A percentile compares a stretch with the other conserved stretches of the same genome.
Evolutionary conservation across 1,284 basidiomycete genomes (phyloP).

Genomic region (Neotropicomus parvogracilis): DNA sequence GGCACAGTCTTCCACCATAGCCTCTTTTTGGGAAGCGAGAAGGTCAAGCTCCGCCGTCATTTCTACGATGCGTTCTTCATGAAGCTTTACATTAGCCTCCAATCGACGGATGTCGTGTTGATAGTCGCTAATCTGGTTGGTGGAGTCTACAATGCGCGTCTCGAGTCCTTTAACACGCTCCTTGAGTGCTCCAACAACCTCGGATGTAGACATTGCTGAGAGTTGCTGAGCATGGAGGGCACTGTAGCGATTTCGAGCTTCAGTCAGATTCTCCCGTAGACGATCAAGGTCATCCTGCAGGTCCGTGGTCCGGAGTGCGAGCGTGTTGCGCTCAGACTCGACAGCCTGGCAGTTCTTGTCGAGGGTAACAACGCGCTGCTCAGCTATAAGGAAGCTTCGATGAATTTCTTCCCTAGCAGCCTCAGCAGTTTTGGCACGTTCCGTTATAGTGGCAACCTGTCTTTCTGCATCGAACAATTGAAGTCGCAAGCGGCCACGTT

Average conservation of each 20-base stretch:
- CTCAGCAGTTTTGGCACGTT: conserved; percentile 32
- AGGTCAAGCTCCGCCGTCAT: conserved; percentile 65
- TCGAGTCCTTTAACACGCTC: conserved; percentile 65
- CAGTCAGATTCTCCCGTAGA: conserved; percentile 50
- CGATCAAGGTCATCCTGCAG: conserved; percentile 53
- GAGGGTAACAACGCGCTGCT: conserved; percentile 38
- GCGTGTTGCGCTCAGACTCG: conserved; percentile 61
- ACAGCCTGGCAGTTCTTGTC: conserved; percentile 45
- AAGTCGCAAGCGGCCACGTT: conserved; percentile 13
- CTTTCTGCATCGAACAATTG: conserved; percentile 25
- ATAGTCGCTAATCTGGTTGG: conserved; percentile 67
- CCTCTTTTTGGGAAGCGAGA: conserved; percentile 58
- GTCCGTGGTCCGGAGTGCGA: conserved; percentile 58
- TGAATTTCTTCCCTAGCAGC: conserved; percentile 38
- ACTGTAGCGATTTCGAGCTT: conserved; percentile 55
- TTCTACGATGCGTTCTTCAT: conserved; percentile 68
- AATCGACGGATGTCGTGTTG: conserved; percentile 71
- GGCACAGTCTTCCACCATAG: conserved; percentile 78
- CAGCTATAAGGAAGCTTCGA: conserved; percentile 22
- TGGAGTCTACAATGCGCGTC: conserved; percentile 53
- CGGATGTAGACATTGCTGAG: conserved; percentile 52
- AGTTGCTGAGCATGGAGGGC: conserved; percentile 61
- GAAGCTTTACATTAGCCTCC: conserved; percentile 65
- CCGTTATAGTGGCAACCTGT: conserved; percentile 33
- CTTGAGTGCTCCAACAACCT: conserved; percentile 52